Base-by-base conservation (phyloP, 805 yeast species). In the Candida orba region DNA sequence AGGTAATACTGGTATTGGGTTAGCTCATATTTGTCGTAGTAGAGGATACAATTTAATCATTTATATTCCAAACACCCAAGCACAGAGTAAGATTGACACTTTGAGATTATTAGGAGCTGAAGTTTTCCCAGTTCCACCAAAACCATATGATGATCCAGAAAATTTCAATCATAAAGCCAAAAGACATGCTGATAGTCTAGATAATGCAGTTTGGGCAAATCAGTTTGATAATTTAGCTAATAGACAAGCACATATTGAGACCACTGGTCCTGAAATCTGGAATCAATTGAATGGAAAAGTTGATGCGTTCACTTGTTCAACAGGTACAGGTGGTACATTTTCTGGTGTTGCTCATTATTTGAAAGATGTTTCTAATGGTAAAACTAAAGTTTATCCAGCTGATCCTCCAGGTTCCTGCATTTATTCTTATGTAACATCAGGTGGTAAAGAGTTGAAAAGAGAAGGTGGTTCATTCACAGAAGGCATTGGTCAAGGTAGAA, bases 401-500 rank as follows among this genome's bases (percentile, higher is more conserved):
- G 97, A 90, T 63, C 96, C 97, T 20, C 96, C 96, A 13, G 96
- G 97, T 45, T 81, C 93, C 4, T 85, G 84, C 40, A 72, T 90
- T 37, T 86, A 85, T 66, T 77, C 88, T 9, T 88, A 81, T 59
- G 78, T 90, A 47, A 79, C 77, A 48, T 70, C 84, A 6, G 78
- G 79, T 15, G 91, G 91, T 29, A 68, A 81, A 58, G 71, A 75
- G 10, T 65, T 82, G 44, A 87, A 78, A 36, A 76, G 89, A 56
- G 72, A 75, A 1, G 97, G 97, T 27, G 78, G 87, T 4, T 84
- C 95, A 0, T 88, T 90, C 63, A 90, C 96, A 25, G 97, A 90
- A 67, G 97, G 97, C 29, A 88, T 90, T 66, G 97, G 97, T 25
- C 97, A 90, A 66, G 96, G 96, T 38, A 75, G 97, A 55, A 83